These are phyloP conservation scores for Oryza glumipatula DNA, from an alignment of 176 grass and related monocot genomes.

Conservation along the genomic window DNA sequence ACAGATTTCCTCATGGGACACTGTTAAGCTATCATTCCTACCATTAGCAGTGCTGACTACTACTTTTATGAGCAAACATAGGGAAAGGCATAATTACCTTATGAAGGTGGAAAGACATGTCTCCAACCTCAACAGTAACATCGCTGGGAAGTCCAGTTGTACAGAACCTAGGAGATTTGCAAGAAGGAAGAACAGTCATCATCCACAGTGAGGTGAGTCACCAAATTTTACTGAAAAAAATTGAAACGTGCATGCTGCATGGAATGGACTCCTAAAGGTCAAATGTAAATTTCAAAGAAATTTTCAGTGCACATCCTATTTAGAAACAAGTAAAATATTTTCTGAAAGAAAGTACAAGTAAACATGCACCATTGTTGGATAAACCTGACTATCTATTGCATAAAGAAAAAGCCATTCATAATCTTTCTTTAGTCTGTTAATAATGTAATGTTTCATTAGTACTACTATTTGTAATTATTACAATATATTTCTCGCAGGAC, in stretches of 20 bases:
- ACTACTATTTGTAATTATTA: neutral
- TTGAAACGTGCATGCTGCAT: neutral
- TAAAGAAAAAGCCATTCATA: neutral
- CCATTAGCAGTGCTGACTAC: too few relatives aligned
- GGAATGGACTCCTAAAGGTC: neutral
- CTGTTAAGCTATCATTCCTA: too few relatives aligned
- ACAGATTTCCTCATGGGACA: neutral
- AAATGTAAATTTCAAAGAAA: conserved; percentile 3
- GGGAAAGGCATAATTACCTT: conserved; percentile 61
- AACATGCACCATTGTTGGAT: neutral
- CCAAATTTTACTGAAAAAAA: neutral
- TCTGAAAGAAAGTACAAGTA: neutral
- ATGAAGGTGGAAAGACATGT: conserved; percentile 98
- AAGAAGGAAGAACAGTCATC: conserved; percentile 24
- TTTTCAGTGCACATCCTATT: neutral
- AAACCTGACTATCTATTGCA: neutral
- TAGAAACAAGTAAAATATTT: neutral
- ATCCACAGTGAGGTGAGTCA: neutral
- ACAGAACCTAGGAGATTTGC: conserved; percentile 78
- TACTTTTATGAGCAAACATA: neutral
- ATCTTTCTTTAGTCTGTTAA: neutral
- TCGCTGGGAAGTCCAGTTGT: conserved; percentile 91
- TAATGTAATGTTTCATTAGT: neutral
- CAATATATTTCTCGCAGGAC: conserved; percentile 2
- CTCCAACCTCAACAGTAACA: conserved; percentile 84